Evolutionary conservation across 495 filamentous ascomycete species (phyloP).

Genomic region (Chaetomium tenue): DNA sequence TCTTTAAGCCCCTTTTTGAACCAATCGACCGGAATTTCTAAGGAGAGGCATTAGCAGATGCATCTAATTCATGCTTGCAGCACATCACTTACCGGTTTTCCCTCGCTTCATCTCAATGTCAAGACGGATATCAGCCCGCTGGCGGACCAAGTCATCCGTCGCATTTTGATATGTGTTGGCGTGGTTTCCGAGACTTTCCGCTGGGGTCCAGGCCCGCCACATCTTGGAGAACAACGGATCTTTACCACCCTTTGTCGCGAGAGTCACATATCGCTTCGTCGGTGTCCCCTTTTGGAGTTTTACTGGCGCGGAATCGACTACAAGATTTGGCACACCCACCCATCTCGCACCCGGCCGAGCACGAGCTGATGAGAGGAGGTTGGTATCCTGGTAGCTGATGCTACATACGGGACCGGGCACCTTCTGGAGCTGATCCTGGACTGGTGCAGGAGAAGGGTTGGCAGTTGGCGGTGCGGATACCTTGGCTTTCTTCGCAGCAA

Average conservation of each 20-base stretch:
- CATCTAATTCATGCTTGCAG: not conserved
- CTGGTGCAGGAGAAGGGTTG: not conserved
- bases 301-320: constrained; percentile 26
- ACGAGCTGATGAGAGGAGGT: constrained; percentile 19
- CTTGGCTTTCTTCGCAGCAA: constrained; percentile 31
- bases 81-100: constrained; percentile 11
- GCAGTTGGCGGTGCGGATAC: constrained; percentile 14
- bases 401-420: constrained; percentile 3
- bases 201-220: constrained; percentile 29
- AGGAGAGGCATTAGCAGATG: constrained; percentile 1
- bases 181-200: constrained; percentile 35
- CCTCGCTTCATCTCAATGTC: constrained; percentile 31
- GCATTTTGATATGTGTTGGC: constrained; percentile 29
- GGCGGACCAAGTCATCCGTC: constrained; percentile 25
- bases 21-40: constrained; percentile 33
- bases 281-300: constrained; percentile 33
- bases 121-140: constrained; percentile 30
- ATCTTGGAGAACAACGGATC: constrained; percentile 31
- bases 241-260: constrained; percentile 29
- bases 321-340: constrained; percentile 31
- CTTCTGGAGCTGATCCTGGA: not conserved
- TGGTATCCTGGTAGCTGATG: constrained; percentile 25
- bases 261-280: constrained; percentile 34
- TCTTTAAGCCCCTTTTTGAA: constrained; percentile 25
- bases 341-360: constrained; percentile 15